These are phyloP conservation scores for Fonsecaea nubica DNA, from an alignment of 2,329 filamentous ascomycete genomes.

Conservation along the genomic window DNA sequence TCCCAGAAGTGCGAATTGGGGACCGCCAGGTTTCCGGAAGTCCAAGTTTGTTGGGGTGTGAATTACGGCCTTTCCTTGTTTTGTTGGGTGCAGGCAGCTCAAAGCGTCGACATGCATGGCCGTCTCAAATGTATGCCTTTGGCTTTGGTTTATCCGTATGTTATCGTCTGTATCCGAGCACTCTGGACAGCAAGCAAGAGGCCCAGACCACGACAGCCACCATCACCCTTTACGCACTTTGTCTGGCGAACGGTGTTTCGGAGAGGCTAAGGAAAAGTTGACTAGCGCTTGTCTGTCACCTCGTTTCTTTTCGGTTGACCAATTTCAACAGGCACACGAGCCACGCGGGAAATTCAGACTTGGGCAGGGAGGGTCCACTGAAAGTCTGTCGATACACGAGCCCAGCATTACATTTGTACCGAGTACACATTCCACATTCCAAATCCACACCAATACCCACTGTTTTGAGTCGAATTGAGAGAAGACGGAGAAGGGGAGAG, in stretches of 20 bases:
- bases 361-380: not conserved
- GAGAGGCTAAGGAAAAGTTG: not conserved
- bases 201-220: not conserved
- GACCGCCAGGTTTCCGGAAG: constrained; percentile 20
- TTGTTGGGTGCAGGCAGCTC: not conserved
- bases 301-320: not conserved
- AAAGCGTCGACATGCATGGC: not conserved
- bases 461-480: not conserved
- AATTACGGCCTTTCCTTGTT: not conserved
- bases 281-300: not conserved
- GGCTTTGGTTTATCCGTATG: not conserved
- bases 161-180: not conserved
- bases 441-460: not conserved
- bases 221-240: not conserved
- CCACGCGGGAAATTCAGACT: too few relatives aligned
- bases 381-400: not conserved
- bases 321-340: not conserved
- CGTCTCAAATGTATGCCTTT: not conserved
- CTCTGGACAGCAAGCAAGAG: not conserved
- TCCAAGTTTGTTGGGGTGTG: constrained; percentile 29
- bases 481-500: too few relatives aligned
- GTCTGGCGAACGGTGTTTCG: not conserved
- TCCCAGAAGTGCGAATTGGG: constrained; percentile 22
- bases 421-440: not conserved
- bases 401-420: not conserved